Percentiles rank a stretch among this genome's conserved stretches.
These are phyloP conservation scores for Monosporascus cannonballus DNA, from an alignment of 2,329 filamentous ascomycete genomes.

Conservation along the genomic window DNA sequence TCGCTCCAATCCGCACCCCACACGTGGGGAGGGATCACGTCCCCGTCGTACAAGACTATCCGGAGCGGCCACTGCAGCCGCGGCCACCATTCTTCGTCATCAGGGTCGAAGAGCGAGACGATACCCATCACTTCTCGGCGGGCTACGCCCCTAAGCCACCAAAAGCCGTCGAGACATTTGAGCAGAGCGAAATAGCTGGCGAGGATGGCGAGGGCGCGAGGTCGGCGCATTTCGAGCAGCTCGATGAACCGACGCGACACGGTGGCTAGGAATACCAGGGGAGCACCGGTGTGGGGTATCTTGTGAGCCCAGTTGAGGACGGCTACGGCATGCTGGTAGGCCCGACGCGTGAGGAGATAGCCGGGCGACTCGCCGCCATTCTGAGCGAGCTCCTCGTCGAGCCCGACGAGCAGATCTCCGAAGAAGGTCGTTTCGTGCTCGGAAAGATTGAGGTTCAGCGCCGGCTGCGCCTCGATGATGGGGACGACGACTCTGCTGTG, in stretches of 20 bases:
- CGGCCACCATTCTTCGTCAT: slow-evolving; percentile 52
- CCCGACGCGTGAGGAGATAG: slow-evolving; percentile 38
- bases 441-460: slow-evolving; percentile 53
- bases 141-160: slow-evolving; percentile 66
- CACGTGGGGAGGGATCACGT: slow-evolving; percentile 47
- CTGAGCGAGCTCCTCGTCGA: slow-evolving; percentile 48
- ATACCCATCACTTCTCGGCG: slow-evolving; percentile 60
- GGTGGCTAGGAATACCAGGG: slow-evolving; percentile 58
- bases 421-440: slow-evolving; percentile 52
- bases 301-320: slow-evolving; percentile 62
- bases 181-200: slow-evolving; percentile 63
- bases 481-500: slow-evolving; percentile 50
- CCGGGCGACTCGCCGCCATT: slow-evolving; percentile 16
- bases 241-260: slow-evolving; percentile 57
- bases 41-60: slow-evolving; percentile 51
- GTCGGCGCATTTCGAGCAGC: slow-evolving; percentile 51
- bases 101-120: slow-evolving; percentile 50
- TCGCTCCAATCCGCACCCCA: slow-evolving; percentile 49
- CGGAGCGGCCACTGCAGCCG: slow-evolving; percentile 56
- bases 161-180: slow-evolving; percentile 54
- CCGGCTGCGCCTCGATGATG: slow-evolving; percentile 59
- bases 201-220: slow-evolving; percentile 56
- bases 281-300: slow-evolving; percentile 51
- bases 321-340: slow-evolving; percentile 58
- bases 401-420: slow-evolving; percentile 49